A percentile compares a stretch with the other conserved stretches of the same genome.
Evolutionary conservation across 192 early-diverging fungal species (phyloP).

Genomic region (Phycomyces blakesleeanus): DNA sequence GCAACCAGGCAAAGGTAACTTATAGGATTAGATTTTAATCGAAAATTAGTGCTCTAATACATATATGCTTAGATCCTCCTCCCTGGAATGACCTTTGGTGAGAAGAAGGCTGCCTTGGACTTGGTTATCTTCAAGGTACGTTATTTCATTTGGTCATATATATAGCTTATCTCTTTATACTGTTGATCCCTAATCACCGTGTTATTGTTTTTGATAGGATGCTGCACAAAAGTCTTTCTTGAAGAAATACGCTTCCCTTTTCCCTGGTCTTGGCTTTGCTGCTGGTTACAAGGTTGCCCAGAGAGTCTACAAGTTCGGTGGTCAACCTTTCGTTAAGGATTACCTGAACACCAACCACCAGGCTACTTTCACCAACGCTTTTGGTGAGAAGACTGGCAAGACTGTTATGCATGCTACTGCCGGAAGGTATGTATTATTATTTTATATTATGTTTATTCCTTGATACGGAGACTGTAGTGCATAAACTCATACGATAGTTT

Average conservation of each 20-base stretch:
- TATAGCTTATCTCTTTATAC: slow-evolving; percentile 1
- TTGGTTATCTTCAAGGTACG: slow-evolving; percentile 85
- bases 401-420: slow-evolving; percentile 98
- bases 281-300: slow-evolving; percentile 98
- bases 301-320: slow-evolving; percentile 98
- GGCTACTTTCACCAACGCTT: slow-evolving; percentile 65
- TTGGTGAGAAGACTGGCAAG: slow-evolving; percentile 94
- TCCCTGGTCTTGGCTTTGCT: slow-evolving; percentile 96
- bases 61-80: slow-evolving; percentile 60
- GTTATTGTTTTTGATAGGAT: slow-evolving; percentile 42
- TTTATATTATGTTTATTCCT: background rate
- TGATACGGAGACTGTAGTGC: background rate
- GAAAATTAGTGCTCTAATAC: background rate
- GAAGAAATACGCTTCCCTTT: slow-evolving; percentile 88
- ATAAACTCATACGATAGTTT: background rate
- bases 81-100: slow-evolving; percentile 56
- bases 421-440: slow-evolving; percentile 50
- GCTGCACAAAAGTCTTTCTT: slow-evolving; percentile 69
- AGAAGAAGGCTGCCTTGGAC: slow-evolving; percentile 70
- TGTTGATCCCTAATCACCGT: background rate
- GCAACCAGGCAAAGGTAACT: slow-evolving; percentile 77
- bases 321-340: slow-evolving; percentile 95
- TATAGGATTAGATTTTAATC: background rate
- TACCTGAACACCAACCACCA: slow-evolving; percentile 83
- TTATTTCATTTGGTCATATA: too few relatives aligned